These are phyloP conservation scores for Roridomyces roridus DNA, from an alignment of 768 basidiomycete species.

Conservation along the genomic window DNA sequence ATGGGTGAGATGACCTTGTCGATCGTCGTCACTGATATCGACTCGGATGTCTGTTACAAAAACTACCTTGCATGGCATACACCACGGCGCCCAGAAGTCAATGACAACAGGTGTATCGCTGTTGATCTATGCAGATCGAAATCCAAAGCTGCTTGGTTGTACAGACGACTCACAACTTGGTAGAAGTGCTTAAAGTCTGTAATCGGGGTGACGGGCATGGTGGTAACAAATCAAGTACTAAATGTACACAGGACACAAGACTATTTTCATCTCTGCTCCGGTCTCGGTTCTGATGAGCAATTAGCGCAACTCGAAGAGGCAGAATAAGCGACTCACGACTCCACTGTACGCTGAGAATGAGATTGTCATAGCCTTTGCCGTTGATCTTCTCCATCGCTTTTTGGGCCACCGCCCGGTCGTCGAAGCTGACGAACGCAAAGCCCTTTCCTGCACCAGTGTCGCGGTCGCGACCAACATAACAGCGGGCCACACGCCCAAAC, in stretches of 20 bases:
- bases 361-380: slow-evolving; percentile 90
- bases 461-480: slow-evolving; percentile 93
- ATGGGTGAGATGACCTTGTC: slow-evolving; percentile 67
- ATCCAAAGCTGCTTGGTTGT: background rate
- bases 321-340: slow-evolving; percentile 51
- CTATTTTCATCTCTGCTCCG: slow-evolving; percentile 39
- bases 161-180: slow-evolving; percentile 47
- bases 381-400: slow-evolving; percentile 91
- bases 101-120: slow-evolving; percentile 55
- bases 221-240: background rate
- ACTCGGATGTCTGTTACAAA: too few relatives aligned
- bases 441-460: slow-evolving; percentile 96
- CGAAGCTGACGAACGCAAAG: slow-evolving; percentile 97
- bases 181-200: slow-evolving; percentile 45
- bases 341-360: slow-evolving; percentile 77
- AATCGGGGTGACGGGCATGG: slow-evolving; percentile 49
- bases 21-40: too few relatives aligned
- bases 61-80: slow-evolving; percentile 77
- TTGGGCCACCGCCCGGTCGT: slow-evolving; percentile 79
- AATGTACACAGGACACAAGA: background rate
- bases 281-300: slow-evolving; percentile 46
- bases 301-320: background rate
- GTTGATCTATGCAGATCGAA: slow-evolving; percentile 44
- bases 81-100: slow-evolving; percentile 85
- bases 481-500: slow-evolving; percentile 87